phyloP scores from a whole-genome alignment of 371 early-diverging fungal genomes.

The Mortierella sp. region DNA sequence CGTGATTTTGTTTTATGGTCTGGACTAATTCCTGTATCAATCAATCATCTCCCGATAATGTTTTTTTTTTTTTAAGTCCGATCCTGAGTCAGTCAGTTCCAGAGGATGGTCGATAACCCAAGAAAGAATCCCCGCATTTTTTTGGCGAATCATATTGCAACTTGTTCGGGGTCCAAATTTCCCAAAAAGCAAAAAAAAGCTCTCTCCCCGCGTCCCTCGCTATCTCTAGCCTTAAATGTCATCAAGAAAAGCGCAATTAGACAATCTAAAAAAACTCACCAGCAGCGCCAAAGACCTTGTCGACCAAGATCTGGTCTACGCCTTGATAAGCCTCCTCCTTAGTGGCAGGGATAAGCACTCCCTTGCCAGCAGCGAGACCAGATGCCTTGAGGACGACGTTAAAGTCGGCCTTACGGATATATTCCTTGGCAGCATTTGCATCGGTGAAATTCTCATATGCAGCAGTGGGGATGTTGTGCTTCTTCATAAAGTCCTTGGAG shows the following conservation, averaged over 20 bases:
- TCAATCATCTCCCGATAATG: background rate
- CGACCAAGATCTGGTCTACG: slow-evolving; percentile 89
- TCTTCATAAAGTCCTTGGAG: slow-evolving; percentile 97
- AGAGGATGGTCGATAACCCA: background rate
- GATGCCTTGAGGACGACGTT: slow-evolving; percentile 80
- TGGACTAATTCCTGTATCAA: too few relatives aligned
- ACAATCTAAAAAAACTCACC: slow-evolving; percentile 64
- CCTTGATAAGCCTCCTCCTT: slow-evolving; percentile 91
- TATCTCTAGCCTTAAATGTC: background rate
- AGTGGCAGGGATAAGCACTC: slow-evolving; percentile 91
- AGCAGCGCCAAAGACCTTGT: slow-evolving; percentile 89
- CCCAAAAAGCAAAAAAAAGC: background rate
- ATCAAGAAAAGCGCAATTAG: background rate
- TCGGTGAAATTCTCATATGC: slow-evolving; percentile 92
- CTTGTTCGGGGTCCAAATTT: slow-evolving; percentile 19
- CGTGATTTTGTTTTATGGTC: background rate
- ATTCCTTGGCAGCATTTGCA: slow-evolving; percentile 82
- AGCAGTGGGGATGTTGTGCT: slow-evolving; percentile 96
- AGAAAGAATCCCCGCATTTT: slow-evolving; percentile 52
- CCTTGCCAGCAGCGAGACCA: slow-evolving; percentile 98
- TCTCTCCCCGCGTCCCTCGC: background rate
- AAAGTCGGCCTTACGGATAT: slow-evolving; percentile 79
- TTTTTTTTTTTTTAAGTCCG: slow-evolving; percentile 25
- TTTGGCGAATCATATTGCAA: background rate
- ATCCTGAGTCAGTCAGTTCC: slow-evolving; percentile 22